Conservation (phyloP, 768 basidiomycete genomes). For the Podaxis sp. region DNA sequence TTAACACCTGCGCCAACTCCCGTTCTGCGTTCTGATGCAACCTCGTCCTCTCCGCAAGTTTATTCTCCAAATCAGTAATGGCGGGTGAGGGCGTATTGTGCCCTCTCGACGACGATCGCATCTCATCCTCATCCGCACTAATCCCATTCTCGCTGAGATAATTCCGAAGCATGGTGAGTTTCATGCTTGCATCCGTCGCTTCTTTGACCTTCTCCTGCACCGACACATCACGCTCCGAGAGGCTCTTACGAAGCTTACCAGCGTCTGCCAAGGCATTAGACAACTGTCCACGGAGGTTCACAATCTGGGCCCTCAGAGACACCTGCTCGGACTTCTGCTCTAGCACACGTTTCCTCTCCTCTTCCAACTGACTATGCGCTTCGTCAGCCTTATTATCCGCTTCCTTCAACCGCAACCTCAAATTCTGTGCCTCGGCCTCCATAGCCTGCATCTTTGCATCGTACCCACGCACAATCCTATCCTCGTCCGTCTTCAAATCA, state of each 20-base stretch:
- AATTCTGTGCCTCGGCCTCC: constrained; percentile 71
- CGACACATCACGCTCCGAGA: constrained; percentile 63
- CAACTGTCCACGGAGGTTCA: constrained; percentile 72
- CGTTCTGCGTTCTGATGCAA: constrained; percentile 75
- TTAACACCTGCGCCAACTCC: constrained; percentile 65
- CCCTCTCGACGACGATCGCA: constrained; percentile 42
- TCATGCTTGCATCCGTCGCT: constrained; percentile 67
- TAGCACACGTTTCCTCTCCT: constrained; percentile 64
- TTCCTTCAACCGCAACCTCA: constrained; percentile 82
- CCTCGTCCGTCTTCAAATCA: constrained; percentile 82
- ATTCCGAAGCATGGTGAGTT: constrained; percentile 77
- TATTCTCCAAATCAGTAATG: constrained; percentile 74
- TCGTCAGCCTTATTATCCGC: constrained; percentile 71
- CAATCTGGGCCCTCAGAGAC: constrained; percentile 68
- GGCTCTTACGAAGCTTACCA: constrained; percentile 69
- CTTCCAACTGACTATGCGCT: constrained; percentile 57
- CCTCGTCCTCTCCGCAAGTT: constrained; percentile 70
- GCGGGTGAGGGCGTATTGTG: constrained; percentile 40
- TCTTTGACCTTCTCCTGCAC: constrained; percentile 65
- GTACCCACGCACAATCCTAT: constrained; percentile 70
- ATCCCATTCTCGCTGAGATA: constrained; percentile 90
- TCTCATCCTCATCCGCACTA: constrained; percentile 69
- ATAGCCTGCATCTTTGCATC: constrained; percentile 80
- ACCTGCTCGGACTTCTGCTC: constrained; percentile 67
- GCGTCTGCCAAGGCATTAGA: constrained; percentile 66